A percentile compares a stretch with the other conserved stretches of the same genome.
These are phyloP conservation scores for Pseudoscleropodium purum DNA, from an alignment of 225 moss, liverwort and hornwort species.

Conservation along the genomic window DNA sequence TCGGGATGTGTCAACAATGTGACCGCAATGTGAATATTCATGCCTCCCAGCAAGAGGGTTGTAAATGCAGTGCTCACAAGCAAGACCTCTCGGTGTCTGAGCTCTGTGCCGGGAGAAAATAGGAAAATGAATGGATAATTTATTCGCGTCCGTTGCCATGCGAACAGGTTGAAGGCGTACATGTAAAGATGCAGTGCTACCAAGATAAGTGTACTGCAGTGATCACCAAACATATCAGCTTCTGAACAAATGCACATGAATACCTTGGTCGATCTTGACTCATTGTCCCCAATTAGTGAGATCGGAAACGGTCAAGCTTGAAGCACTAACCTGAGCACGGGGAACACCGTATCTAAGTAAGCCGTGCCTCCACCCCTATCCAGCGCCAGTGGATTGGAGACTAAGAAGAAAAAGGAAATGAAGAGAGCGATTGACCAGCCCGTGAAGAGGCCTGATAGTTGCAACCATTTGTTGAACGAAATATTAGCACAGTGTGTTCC, in stretches of 20 bases:
- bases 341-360: conserved; percentile 10
- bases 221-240: neutral
- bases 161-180: conserved; percentile 49
- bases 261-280: neutral
- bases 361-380: neutral
- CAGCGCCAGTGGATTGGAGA: conserved; percentile 2
- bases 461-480: neutral
- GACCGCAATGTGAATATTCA: neutral
- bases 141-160: conserved; percentile 50
- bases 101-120: neutral
- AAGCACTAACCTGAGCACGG: neutral
- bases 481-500: neutral
- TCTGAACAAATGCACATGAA: neutral
- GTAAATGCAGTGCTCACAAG: neutral
- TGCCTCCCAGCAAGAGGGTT: neutral
- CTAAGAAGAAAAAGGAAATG: conserved; percentile 1
- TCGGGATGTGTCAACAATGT: neutral
- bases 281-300: neutral
- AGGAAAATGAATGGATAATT: conserved; percentile 50
- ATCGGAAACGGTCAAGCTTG: neutral
- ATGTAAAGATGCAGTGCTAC: conserved; percentile 37
- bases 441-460: neutral
- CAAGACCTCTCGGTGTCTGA: neutral
- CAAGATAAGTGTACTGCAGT: conserved; percentile 39
- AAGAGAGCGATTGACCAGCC: conserved; percentile 4